Conservation (phyloP, 441 rosid species). For the Erodium texanum region DNA sequence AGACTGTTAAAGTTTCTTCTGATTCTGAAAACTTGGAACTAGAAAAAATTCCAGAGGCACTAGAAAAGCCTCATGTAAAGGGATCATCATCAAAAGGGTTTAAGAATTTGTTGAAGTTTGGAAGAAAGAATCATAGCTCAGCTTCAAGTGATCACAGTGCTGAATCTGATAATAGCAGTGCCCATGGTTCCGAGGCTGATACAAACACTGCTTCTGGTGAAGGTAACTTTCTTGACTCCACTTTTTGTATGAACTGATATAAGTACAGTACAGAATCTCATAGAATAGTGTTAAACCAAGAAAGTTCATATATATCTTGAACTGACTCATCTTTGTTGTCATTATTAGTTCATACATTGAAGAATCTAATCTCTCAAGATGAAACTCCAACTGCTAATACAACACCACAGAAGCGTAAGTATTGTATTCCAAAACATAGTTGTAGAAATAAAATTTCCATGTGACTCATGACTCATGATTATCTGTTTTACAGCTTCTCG, state of each 20-base stretch:
- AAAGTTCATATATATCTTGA: neutral
- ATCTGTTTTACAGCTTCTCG: conserved; percentile 57
- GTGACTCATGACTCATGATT: too few species aligned
- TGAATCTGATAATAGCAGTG: conserved; percentile 36
- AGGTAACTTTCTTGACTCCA: conserved; percentile 42
- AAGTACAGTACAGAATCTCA: too few species aligned
- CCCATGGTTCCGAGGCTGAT: conserved; percentile 43
- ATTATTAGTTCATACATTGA: conserved; percentile 62
- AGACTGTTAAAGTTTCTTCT: conserved; percentile 40
- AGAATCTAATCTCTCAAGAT: conserved; percentile 76
- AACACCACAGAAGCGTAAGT: conserved; percentile 67
- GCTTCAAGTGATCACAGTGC: conserved; percentile 34
- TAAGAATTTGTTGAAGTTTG: conserved; percentile 70
- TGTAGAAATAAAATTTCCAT: too few species aligned
- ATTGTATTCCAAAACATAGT: neutral
- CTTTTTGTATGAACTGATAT: neutral
- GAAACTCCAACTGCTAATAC: conserved; percentile 48
- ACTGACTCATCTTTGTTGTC: conserved; percentile 25
- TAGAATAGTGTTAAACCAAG: neutral
- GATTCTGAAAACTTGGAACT: conserved; percentile 35
- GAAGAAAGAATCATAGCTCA: conserved; percentile 57
- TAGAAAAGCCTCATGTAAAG: conserved; percentile 52
- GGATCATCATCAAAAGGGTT: conserved; percentile 77
- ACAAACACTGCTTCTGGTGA: conserved; percentile 39
- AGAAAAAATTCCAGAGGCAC: conserved; percentile 54